Percentiles rank a stretch among this genome's conserved stretches.
Evolutionary conservation across 202 grass and related monocot genomes (phyloP).

Genomic region (Cymbopogon flexuosus): DNA sequence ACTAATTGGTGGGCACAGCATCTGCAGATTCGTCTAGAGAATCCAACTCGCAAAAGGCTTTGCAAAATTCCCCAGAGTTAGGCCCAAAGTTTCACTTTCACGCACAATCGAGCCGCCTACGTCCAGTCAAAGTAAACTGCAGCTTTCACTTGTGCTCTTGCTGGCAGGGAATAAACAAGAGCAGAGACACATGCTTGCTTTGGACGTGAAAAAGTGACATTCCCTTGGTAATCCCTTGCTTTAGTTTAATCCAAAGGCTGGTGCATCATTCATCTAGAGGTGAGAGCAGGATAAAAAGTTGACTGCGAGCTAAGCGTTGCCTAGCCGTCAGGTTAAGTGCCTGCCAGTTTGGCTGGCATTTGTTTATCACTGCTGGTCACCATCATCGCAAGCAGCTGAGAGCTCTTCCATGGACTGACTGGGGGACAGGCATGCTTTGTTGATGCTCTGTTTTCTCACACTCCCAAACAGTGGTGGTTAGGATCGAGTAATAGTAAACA

Average conservation of each 20-base stretch:
- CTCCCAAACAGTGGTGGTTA: conserved; percentile 22
- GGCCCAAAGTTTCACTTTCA: conserved; percentile 56
- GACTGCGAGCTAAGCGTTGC: conserved; percentile 40
- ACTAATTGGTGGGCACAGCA: conserved; percentile 43
- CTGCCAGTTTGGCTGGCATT: conserved; percentile 31
- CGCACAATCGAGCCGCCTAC: conserved; percentile 8
- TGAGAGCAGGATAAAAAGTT: conserved; percentile 43
- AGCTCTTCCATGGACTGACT: conserved; percentile 25
- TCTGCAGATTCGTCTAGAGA: conserved; percentile 58
- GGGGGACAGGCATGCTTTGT: conserved; percentile 7
- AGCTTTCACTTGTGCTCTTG: conserved; percentile 34
- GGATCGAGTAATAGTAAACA: conserved; percentile 21
- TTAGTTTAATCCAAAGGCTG: conserved; percentile 52
- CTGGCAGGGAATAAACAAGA: conserved; percentile 37
- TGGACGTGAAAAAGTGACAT: conserved; percentile 44
- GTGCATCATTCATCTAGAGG: not conserved
- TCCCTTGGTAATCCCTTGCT: conserved; percentile 31
- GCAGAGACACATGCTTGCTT: conserved; percentile 44
- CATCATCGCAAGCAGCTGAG: conserved; percentile 38
- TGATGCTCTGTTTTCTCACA: conserved; percentile 27
- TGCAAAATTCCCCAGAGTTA: conserved; percentile 43
- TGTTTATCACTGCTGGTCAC: conserved; percentile 47
- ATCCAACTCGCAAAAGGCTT: conserved; percentile 47
- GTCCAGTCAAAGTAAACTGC: conserved; percentile 51
- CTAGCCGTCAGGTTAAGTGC: conserved; percentile 35